Evolutionary conservation across 1,284 basidiomycete species (phyloP), one percentile per base, ranked within the genome.

Genomic region (Sporisorium graminicola): DNA sequence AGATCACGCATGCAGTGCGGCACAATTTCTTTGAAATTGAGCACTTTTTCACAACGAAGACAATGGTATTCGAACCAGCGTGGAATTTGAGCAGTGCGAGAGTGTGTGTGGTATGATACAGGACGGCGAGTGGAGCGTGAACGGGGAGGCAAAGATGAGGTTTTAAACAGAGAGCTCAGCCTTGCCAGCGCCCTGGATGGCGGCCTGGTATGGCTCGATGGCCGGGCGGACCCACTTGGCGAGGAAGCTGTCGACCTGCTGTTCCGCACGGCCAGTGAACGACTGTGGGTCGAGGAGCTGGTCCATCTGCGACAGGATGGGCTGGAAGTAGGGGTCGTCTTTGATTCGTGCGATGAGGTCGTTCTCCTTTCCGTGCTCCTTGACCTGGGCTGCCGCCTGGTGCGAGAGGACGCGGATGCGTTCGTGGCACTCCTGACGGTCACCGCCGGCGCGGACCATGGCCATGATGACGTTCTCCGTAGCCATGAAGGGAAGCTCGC

Each of bases 401-500:
- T 99, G 96, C 14, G 94, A 97, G n/a, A 98, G 89, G 57, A 98
- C 95, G 67, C 96, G 75, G 65, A 98, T 96, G 87, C 93, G 92
- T 87, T 98, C 97, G 86, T 99, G 96, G 42, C 94, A 95, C 86
- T 94, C 93, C 87, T 99, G 97, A 43, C 97, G 89, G 86, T 99
- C 96, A 1, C 95, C 97, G 44, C 95, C 95, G 60, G 87, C 86
- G 87, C 96, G 96, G 67, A 99, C 97, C 72, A 99, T 92, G 13
- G 95, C 95, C 97, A 99, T 99, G 88, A 99, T 99, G 86, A 99
- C 90, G 87, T 99, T 99, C 87, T 98, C 95, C 3, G 95, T 87
- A 3, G 86, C 86, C 97, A 99, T 99, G 89, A 99, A 99, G 2
- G 97, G 97, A 37, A 99, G 89, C 87, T 99, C 97, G 86, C 97